phyloP scores from a whole-genome alignment of 129 eudicot genomes.

The Lactuca sativa region DNA sequence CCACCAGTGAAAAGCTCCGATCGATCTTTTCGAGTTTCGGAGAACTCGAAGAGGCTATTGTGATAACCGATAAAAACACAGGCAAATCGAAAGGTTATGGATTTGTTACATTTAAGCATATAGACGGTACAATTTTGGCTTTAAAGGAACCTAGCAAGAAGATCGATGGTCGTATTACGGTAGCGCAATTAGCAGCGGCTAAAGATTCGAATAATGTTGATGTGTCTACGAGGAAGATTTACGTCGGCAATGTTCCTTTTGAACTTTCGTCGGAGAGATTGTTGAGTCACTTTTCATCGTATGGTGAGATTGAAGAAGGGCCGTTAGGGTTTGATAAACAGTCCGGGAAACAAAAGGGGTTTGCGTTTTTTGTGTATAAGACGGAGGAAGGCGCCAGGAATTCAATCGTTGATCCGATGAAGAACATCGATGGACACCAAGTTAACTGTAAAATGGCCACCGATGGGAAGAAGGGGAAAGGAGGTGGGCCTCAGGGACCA shows the following conservation, averaged over 20 bases:
- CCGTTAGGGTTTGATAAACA: slow-evolving; percentile 88
- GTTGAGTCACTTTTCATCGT: slow-evolving; percentile 52
- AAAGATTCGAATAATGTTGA: slow-evolving; percentile 49
- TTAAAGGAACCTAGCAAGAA: slow-evolving; percentile 72
- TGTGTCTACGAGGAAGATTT: slow-evolving; percentile 70
- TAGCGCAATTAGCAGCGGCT: slow-evolving; percentile 63
- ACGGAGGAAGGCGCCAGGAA: slow-evolving; percentile 82
- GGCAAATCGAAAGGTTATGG: slow-evolving; percentile 84
- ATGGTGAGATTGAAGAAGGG: slow-evolving; percentile 86
- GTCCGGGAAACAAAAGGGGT: slow-evolving; percentile 70
- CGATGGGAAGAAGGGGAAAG: slow-evolving; percentile 68
- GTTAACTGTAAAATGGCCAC: slow-evolving; percentile 75
- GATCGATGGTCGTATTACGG: slow-evolving; percentile 78
- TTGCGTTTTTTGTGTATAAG: slow-evolving; percentile 81
- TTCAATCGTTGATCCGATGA: slow-evolving; percentile 61
- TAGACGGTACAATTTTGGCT: slow-evolving; percentile 66
- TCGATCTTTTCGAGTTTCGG: slow-evolving; percentile 55
- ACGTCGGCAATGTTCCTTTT: slow-evolving; percentile 80
- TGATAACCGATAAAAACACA: slow-evolving; percentile 55
- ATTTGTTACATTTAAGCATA: slow-evolving; percentile 70
- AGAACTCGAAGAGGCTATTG: slow-evolving; percentile 73
- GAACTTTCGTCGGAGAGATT: slow-evolving; percentile 59
- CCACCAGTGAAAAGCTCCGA: slow-evolving; percentile 62
- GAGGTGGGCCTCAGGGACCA: slow-evolving; percentile 35
- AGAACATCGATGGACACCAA: slow-evolving; percentile 72